phyloP scores from a whole-genome alignment of 148 eudicot genomes.

The Vaccinium corymbosum region DNA sequence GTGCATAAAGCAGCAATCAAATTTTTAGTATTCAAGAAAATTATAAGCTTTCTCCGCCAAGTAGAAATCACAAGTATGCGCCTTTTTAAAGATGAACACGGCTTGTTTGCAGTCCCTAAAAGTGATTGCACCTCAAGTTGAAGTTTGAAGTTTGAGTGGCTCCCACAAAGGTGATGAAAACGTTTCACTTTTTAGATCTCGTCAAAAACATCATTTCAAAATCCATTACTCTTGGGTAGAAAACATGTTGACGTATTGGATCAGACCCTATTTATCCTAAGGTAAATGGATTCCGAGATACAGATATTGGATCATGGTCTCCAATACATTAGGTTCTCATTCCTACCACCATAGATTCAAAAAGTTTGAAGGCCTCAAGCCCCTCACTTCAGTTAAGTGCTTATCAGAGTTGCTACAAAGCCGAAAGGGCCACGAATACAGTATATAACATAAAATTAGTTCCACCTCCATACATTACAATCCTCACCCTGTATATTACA shows the following conservation, averaged over 20 bases:
- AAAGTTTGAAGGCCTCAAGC: neutral
- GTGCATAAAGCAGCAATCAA: neutral
- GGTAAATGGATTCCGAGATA: neutral
- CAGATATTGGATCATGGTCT: neutral
- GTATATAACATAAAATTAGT: neutral
- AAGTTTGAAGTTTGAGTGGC: neutral
- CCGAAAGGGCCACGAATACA: no score
- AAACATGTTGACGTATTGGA: neutral
- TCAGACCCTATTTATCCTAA: neutral
- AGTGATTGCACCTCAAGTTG: neutral
- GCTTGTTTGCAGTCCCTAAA: neutral
- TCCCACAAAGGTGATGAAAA: neutral
- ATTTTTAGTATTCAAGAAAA: neutral
- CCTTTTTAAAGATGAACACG: neutral
- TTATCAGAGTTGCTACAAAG: neutral
- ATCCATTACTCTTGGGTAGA: neutral
- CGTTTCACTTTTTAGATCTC: neutral
- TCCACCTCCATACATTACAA: neutral
- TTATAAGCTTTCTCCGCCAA: neutral
- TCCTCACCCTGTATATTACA: neutral
- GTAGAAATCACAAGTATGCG: neutral
- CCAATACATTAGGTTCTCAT: neutral
- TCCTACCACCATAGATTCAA: neutral
- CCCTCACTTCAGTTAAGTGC: neutral
- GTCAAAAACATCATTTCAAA: neutral